A percentile compares a stretch with the other conserved stretches of the same genome.
These are phyloP conservation scores for Leccinum ochraceum DNA, from an alignment of 768 basidiomycete genomes.

Conservation along the genomic window DNA sequence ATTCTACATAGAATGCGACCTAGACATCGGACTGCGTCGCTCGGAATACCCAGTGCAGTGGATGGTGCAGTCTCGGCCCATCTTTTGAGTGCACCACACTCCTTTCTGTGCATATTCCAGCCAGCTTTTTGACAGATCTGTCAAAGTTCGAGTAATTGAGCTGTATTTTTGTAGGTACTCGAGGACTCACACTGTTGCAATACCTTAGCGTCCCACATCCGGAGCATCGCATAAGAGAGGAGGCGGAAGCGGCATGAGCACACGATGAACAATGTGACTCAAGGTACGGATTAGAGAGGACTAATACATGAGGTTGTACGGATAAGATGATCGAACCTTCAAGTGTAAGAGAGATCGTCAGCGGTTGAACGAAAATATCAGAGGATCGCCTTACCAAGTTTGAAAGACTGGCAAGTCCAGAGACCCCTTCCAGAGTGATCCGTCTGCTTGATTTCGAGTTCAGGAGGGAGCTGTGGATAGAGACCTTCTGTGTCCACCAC, in stretches of 20 bases:
- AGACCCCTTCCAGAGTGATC: conserved; percentile 46
- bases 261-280: conserved; percentile 72
- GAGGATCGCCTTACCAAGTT: conserved; percentile 37
- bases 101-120: conserved; percentile 74
- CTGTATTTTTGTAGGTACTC: too few relatives aligned
- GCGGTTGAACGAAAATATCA: neutral
- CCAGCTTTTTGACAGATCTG: conserved; percentile 72
- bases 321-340: conserved; percentile 63
- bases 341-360: neutral
- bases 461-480: conserved; percentile 38
- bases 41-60: conserved; percentile 52
- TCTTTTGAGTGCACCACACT: conserved; percentile 69
- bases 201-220: conserved; percentile 72
- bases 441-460: conserved; percentile 41
- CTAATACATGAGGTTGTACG: conserved; percentile 58
- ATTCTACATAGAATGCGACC: conserved; percentile 72
- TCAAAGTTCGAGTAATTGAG: neutral
- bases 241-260: conserved; percentile 38
- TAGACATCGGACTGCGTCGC: conserved; percentile 78
- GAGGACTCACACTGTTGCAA: conserved; percentile 62
- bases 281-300: conserved; percentile 65
- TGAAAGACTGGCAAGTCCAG: conserved; percentile 38
- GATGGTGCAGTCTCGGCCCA: conserved; percentile 57
- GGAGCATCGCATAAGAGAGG: conserved; percentile 67
- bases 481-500: conserved; percentile 12